Base-by-base conservation (phyloP, 257 asterid species). In the Knoxia roxburghii region DNA sequence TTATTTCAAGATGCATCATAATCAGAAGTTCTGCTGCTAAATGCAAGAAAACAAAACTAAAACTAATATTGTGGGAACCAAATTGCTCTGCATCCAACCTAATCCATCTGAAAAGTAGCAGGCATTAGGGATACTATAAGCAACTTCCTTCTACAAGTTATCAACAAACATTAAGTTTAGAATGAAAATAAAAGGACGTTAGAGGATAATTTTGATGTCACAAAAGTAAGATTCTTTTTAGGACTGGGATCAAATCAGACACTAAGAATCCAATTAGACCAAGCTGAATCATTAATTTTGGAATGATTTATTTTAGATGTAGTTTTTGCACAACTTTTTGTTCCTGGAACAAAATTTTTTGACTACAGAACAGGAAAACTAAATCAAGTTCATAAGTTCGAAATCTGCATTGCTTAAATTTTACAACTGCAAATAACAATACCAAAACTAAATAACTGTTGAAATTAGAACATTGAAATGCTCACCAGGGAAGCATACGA, bases 401-500 rank as follows among this genome's bases (percentile, higher is more conserved):
- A 70, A 15, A 21, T 15, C 27, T 1, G 13, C 9, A 15, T 8
- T 29, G 49, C 11, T 53, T 6, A 45, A 51, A 61, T 51, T 9
- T 37, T 20, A 39, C 32, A 23, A 6, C 9, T n/a, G 45, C 61
- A 70, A 14, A 21, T 11, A 29, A 0, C 18, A 32, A 63, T 20
- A 35, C 48, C 32, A 53, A 35, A 46, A 56, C 15, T 48, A 64
- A 33, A 56, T 45, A 33, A 2, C 13, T 7, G 24, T 10, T 0
- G 6, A 39, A 68, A 54, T n/a, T 23, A 41, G 40, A 10, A 18
- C 33, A 27, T 7, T 12, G 35, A 71, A 65, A 49, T 66, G 55
- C 90, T 82, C 69, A 93, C 99, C 87, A 93, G 77, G 35, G 97
- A 88, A 52, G 99, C 88, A 68, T 93, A 93, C 2, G 96, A 88